A percentile compares a stretch with the other conserved stretches of the same genome.
Evolutionary conservation across 176 grass and related monocot species (phyloP).

Genomic region (Hordeum vulgare): DNA sequence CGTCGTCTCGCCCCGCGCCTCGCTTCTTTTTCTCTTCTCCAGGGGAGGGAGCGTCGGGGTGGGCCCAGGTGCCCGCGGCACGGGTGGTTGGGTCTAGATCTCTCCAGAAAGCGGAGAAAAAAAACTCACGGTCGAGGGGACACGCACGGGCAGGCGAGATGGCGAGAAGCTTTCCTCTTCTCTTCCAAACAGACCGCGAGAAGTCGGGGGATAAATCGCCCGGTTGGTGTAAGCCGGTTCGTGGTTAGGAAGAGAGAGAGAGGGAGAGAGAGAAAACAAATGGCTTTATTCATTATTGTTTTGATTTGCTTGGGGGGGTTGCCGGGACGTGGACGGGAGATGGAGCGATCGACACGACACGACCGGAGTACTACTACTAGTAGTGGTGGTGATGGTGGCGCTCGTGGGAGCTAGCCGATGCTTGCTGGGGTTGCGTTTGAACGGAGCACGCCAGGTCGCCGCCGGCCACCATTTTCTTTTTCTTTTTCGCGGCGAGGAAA

Average conservation of each 20-base stretch:
- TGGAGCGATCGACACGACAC: conserved; percentile 38
- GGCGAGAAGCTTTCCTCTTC: background rate
- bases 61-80: background rate
- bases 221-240: background rate
- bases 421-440: background rate
- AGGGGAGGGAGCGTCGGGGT: background rate
- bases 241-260: background rate
- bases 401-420: background rate
- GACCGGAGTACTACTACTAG: background rate
- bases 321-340: conserved; percentile 30
- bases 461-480: background rate
- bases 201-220: background rate
- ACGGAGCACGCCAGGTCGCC: background rate
- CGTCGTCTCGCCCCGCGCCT: background rate
- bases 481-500: background rate
- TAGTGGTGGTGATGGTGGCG: background rate
- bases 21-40: background rate
- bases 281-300: background rate
- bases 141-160: background rate
- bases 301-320: background rate
- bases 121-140: background rate
- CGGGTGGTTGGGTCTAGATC: background rate
- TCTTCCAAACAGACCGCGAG: background rate
- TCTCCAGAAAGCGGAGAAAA: background rate
- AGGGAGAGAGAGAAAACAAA: background rate